Percentiles rank a stretch among this genome's conserved stretches.
These are phyloP conservation scores for Tetrahymena elliotti DNA, from an alignment of 73 alveolate genomes.

Conservation along the genomic window DNA sequence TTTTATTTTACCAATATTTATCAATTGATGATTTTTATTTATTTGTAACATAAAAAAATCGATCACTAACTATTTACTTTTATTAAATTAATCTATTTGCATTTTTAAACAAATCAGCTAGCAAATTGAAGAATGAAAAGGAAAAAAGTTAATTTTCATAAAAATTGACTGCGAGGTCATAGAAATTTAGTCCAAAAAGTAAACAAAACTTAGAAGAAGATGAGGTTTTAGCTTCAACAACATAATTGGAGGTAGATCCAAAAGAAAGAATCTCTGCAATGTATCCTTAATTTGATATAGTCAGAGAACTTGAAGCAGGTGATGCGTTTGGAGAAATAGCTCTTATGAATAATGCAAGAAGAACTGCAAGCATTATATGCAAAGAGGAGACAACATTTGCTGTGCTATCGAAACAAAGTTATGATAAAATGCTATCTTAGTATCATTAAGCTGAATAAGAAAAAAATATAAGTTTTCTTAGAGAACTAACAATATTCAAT, in stretches of 20 bases:
- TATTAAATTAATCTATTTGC: neutral
- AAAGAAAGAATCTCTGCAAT: neutral
- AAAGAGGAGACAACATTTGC: constrained; percentile 78
- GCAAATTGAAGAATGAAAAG: neutral
- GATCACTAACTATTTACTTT: too few relatives aligned
- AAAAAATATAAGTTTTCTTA: neutral
- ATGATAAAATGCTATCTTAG: constrained; percentile 45
- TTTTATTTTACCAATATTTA: too few relatives aligned
- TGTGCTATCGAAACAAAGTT: constrained; percentile 53
- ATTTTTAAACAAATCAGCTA: neutral
- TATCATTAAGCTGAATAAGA: neutral
- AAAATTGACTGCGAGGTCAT: neutral
- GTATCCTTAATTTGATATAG: constrained; percentile 40
- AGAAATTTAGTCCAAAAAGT: neutral
- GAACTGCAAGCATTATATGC: constrained; percentile 90
- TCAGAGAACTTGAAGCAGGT: constrained; percentile 69
- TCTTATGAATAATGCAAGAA: constrained; percentile 60
- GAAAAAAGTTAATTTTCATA: neutral
- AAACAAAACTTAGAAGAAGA: neutral
- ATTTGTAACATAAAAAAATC: too few relatives aligned
- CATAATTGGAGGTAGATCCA: neutral
- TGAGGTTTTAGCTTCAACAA: neutral
- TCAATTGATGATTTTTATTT: too few relatives aligned
- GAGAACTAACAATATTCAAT: neutral
- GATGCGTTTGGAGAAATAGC: constrained; percentile 94